phyloP scores from a whole-genome alignment of 805 yeast genomes.

The Kuraishia capsulata region DNA sequence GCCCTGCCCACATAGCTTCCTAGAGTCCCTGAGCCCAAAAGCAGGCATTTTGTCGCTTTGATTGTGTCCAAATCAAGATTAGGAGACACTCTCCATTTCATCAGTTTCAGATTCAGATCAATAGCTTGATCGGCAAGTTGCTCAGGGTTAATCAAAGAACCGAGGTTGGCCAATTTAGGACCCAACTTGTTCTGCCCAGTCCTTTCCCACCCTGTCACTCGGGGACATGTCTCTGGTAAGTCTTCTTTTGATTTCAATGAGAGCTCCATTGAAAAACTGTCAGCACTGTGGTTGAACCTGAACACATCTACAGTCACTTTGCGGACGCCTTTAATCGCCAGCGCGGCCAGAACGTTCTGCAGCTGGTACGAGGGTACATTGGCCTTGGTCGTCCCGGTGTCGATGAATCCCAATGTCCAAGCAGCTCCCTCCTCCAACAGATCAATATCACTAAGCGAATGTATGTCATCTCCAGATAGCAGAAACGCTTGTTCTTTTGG shows the following conservation, averaged over 20 bases:
- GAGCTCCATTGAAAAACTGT: conserved; percentile 20
- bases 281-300: conserved; percentile 19
- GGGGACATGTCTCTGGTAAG: conserved; percentile 23
- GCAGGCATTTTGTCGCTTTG: conserved; percentile 50
- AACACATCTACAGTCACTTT: conserved; percentile 28
- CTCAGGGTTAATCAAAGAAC: conserved; percentile 70
- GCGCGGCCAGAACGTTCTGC: conserved; percentile 17
- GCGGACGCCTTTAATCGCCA: conserved; percentile 22
- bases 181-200: conserved; percentile 62
- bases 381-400: conserved; percentile 12
- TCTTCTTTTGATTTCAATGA: conserved; percentile 6
- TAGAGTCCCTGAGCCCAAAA: conserved; percentile 94
- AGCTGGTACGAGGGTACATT: conserved; percentile 12
- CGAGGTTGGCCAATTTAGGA: conserved; percentile 79
- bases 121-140: conserved; percentile 87
- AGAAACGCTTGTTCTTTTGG: conserved; percentile 5
- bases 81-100: conserved; percentile 97
- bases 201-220: conserved; percentile 85
- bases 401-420: conserved; percentile 11
- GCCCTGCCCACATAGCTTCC: conserved; percentile 89
- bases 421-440: neutral
- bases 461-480: conserved; percentile 3
- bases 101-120: conserved; percentile 79
- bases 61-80: conserved; percentile 61
- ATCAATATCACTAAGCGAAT: conserved; percentile 5